These are phyloP conservation scores for Phaeosphaeria sp. DNA, from an alignment of 2,329 filamentous ascomycete species.

Conservation along the genomic window DNA sequence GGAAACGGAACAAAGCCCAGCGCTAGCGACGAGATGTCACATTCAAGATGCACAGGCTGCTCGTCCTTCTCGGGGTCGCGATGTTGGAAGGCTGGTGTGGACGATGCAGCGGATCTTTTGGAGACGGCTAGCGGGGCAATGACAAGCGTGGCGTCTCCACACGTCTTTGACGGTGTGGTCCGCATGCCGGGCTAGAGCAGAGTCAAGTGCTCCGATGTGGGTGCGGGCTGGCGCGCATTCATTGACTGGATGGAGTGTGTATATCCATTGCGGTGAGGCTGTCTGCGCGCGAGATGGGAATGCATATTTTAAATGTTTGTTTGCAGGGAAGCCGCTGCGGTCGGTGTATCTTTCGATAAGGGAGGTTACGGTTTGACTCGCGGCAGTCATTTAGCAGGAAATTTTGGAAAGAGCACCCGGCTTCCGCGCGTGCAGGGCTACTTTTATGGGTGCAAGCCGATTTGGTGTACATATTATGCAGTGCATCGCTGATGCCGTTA, in stretches of 20 bases:
- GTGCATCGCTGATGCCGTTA: neutral
- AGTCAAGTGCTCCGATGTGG: neutral
- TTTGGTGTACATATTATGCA: neutral
- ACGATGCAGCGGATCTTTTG: neutral
- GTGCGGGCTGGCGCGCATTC: neutral
- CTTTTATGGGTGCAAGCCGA: neutral
- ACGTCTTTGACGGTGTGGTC: slow-evolving; percentile 11
- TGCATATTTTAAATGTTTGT: neutral
- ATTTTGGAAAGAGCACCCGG: slow-evolving; percentile 1
- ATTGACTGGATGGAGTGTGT: neutral
- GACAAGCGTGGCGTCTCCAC: slow-evolving; percentile 14
- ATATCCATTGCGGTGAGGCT: neutral
- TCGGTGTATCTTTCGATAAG: neutral
- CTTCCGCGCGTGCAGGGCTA: neutral
- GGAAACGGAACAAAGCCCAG: slow-evolving; percentile 29
- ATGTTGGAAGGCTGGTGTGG: neutral
- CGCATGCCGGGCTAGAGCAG: slow-evolving; percentile 19
- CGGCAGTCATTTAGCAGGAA: neutral
- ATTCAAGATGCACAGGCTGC: neutral
- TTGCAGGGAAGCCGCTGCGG: neutral
- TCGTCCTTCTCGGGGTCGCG: neutral
- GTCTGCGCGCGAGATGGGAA: neutral
- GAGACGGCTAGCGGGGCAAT: slow-evolving; percentile 12
- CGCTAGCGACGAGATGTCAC: slow-evolving; percentile 34
- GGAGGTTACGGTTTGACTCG: neutral